phyloP scores from a whole-genome alignment of 495 filamentous ascomycete species.

The Parathielavia appendiculata region DNA sequence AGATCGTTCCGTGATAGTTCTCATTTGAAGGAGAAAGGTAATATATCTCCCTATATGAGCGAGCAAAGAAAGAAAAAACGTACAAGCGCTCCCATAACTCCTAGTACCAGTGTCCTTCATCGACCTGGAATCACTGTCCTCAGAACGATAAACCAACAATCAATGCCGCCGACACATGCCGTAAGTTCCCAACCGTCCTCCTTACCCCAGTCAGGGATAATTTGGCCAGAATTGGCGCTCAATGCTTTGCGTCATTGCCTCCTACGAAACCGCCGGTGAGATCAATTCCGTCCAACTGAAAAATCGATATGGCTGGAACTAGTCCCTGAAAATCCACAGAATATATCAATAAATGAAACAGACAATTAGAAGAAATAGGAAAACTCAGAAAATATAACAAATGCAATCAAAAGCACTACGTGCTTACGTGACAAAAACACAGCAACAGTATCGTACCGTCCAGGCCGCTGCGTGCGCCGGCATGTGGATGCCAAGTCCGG shows the following conservation, averaged over 20 bases:
- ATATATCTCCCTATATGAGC: neutral
- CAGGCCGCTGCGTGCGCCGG: too few relatives aligned
- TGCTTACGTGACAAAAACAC: neutral
- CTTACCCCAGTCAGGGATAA: conserved; percentile 8
- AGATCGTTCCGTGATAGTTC: neutral
- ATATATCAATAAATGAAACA: conserved; percentile 2
- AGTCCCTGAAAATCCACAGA: neutral
- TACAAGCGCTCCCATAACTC: conserved; percentile 8
- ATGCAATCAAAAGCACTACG: neutral
- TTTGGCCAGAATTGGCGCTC: neutral
- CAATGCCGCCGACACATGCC: conserved; percentile 2
- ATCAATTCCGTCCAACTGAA: neutral
- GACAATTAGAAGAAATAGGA: neutral
- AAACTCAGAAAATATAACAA: neutral
- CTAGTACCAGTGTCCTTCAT: conserved; percentile 17
- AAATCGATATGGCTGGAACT: neutral
- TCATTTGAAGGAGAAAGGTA: neutral
- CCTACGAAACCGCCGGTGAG: neutral
- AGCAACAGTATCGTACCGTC: neutral
- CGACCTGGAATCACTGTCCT: conserved; percentile 15
- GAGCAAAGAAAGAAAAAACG: neutral
- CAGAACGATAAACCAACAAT: neutral
- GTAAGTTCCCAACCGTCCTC: neutral
- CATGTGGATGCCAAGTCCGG: neutral
- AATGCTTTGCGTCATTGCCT: conserved; percentile 3